These are phyloP conservation scores for Mortierella alpina DNA, from an alignment of 192 early-diverging fungal species.

Conservation along the genomic window DNA sequence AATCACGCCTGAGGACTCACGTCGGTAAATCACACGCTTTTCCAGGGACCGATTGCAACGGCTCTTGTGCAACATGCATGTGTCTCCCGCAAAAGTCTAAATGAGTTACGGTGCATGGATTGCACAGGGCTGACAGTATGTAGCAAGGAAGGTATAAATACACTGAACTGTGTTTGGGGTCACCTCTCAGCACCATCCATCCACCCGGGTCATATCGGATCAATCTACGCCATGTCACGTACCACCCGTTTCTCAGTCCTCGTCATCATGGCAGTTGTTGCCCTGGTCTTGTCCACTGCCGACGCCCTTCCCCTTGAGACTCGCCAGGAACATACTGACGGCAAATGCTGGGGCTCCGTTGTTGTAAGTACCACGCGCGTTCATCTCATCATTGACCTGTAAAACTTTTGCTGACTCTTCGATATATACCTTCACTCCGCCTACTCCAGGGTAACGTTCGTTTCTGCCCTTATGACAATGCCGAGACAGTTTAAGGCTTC, in stretches of 20 bases:
- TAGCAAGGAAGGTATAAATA: background rate
- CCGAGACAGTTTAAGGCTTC: too few relatives aligned
- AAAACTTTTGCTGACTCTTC: background rate
- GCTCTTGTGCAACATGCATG: too few relatives aligned
- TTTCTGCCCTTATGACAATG: background rate
- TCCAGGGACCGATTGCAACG: too few relatives aligned
- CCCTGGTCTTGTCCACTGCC: constrained; percentile 6
- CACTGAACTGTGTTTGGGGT: background rate
- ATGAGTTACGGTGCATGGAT: too few relatives aligned
- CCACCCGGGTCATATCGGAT: background rate
- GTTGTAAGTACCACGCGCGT: background rate
- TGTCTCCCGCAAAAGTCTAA: too few relatives aligned
- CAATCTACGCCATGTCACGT: constrained; percentile 5
- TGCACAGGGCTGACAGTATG: too few relatives aligned
- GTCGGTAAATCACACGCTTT: too few relatives aligned
- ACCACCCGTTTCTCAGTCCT: background rate
- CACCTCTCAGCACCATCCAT: background rate
- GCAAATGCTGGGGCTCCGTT: background rate
- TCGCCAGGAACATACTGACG: background rate
- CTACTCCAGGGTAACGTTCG: background rate
- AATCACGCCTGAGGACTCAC: too few relatives aligned
- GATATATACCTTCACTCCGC: background rate
- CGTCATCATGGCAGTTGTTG: constrained; percentile 9
- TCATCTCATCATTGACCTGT: background rate
- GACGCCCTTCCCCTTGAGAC: background rate